A percentile compares a stretch with the other conserved stretches of the same genome.
phyloP scores from a whole-genome alignment of 805 yeast species.

The Wickerhamiella spandovensis region DNA sequence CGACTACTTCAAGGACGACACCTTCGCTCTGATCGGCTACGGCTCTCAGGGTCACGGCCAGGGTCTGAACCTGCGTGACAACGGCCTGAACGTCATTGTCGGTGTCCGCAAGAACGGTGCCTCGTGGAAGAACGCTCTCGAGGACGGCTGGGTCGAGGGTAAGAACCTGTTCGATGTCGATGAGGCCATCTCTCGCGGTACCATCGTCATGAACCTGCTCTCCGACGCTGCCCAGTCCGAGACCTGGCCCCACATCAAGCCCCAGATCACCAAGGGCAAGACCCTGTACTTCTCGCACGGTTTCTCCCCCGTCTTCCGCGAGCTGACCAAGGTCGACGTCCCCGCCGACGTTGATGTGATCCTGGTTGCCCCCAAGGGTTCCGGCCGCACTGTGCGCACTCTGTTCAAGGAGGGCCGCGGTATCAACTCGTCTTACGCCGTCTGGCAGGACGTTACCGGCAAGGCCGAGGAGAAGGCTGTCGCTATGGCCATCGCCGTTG shows the following conservation, averaged over 20 bases:
- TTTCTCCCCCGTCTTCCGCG: conserved; percentile 98
- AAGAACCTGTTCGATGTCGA: conserved; percentile 89
- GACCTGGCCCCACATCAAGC: conserved; percentile 82
- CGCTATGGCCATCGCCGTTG: conserved; percentile 97
- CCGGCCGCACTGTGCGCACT: conserved; percentile 99
- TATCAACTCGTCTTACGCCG: conserved; percentile 98
- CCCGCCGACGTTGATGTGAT: conserved; percentile 93
- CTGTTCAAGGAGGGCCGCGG: conserved; percentile 99
- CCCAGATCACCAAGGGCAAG: conserved; percentile 90
- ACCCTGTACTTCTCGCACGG: conserved; percentile 99
- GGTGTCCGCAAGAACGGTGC: conserved; percentile 99
- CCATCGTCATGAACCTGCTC: conserved; percentile 91
- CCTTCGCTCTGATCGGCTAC: conserved; percentile 95
- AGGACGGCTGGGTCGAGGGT: conserved; percentile 99
- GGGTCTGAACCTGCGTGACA: conserved; percentile 98
- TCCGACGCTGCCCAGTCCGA: conserved; percentile 99
- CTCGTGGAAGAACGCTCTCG: conserved; percentile 98
- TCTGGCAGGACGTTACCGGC: conserved; percentile 98
- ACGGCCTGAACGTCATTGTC: conserved; percentile 91
- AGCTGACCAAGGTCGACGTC: conserved; percentile 89
- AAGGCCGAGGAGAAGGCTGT: conserved; percentile 98
- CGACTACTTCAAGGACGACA: conserved; percentile 95
- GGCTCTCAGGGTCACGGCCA: conserved; percentile 99
- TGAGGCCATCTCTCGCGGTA: conserved; percentile 88
- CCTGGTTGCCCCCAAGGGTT: conserved; percentile 99